phyloP scores from a whole-genome alignment of 257 asterid genomes.

The Verbena officinalis region DNA sequence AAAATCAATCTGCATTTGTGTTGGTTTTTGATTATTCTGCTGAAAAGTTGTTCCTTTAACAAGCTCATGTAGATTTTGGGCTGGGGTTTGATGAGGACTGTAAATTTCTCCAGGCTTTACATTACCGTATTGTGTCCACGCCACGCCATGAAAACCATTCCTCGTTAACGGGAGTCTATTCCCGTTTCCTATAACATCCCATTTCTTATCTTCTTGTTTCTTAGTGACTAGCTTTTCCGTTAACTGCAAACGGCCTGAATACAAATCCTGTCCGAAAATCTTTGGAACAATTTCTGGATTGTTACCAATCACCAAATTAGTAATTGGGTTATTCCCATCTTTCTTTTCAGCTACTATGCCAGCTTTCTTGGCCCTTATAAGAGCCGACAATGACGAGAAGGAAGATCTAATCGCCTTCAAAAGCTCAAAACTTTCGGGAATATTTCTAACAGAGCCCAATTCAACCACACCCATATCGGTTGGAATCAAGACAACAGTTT shows the following conservation, averaged over 20 bases:
- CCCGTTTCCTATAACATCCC: conserved; percentile 38
- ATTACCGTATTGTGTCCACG: conserved; percentile 54
- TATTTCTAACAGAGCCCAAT: conserved; percentile 69
- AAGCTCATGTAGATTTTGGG: conserved; percentile 37
- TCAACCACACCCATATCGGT: conserved; percentile 86
- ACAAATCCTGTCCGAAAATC: conserved; percentile 65
- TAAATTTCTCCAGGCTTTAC: conserved; percentile 43
- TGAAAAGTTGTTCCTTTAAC: conserved; percentile 44
- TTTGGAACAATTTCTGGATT: conserved; percentile 42
- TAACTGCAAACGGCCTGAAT: conserved; percentile 31
- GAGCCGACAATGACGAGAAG: conserved; percentile 52
- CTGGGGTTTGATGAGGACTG: conserved; percentile 37
- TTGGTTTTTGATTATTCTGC: conserved; percentile 54
- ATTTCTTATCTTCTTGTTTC: conserved; percentile 42
- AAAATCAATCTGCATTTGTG: conserved; percentile 75
- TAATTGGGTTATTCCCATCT: conserved; percentile 25
- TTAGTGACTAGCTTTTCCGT: conserved; percentile 44
- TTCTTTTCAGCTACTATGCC: conserved; percentile 31
- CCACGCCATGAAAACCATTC: conserved; percentile 42
- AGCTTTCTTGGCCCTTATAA: conserved; percentile 48
- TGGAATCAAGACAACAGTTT: conserved; percentile 75
- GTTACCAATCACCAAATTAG: conserved; percentile 31
- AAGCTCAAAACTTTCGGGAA: conserved; percentile 60
- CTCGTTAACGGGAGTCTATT: conserved; percentile 41
- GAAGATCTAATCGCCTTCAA: conserved; percentile 47